phyloP scores from a whole-genome alignment of 805 yeast species.

The Clavispora phyllophila region DNA sequence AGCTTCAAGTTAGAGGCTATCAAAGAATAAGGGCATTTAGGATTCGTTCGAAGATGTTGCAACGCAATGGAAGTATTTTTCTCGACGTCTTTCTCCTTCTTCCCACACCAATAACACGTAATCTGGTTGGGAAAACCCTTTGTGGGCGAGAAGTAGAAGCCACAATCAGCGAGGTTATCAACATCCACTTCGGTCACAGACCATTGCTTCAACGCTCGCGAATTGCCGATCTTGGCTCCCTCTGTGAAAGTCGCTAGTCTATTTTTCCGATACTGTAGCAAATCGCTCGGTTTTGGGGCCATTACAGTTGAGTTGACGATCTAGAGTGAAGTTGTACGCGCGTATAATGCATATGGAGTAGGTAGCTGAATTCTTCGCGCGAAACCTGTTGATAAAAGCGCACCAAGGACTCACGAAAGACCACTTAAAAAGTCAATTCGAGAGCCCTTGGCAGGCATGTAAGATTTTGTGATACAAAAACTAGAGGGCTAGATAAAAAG shows the following conservation, averaged over 20 bases:
- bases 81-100: slow-evolving; percentile 22
- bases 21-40: slow-evolving; percentile 13
- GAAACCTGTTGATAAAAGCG: neutral
- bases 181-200: slow-evolving; percentile 13
- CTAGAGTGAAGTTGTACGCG: neutral
- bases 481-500: neutral
- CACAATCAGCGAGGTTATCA: slow-evolving; percentile 48
- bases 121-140: slow-evolving; percentile 44
- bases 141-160: slow-evolving; percentile 56
- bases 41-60: slow-evolving; percentile 16
- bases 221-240: slow-evolving; percentile 18
- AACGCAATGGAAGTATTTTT: slow-evolving; percentile 14
- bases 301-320: slow-evolving; percentile 1
- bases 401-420: too few species aligned
- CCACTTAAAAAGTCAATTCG: too few species aligned
- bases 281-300: slow-evolving; percentile 2
- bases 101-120: slow-evolving; percentile 55
- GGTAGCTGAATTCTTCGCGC: neutral
- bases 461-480: neutral
- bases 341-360: neutral
- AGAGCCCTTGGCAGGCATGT: neutral
- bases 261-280: slow-evolving; percentile 18
- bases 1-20: slow-evolving; percentile 7
- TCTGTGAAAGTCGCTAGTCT: slow-evolving; percentile 20
- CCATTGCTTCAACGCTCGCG: slow-evolving; percentile 22